Percentiles rank a stretch among this genome's conserved stretches.
phyloP scores from a whole-genome alignment of 768 basidiomycete genomes.

The Crassisporium funariophilum region DNA sequence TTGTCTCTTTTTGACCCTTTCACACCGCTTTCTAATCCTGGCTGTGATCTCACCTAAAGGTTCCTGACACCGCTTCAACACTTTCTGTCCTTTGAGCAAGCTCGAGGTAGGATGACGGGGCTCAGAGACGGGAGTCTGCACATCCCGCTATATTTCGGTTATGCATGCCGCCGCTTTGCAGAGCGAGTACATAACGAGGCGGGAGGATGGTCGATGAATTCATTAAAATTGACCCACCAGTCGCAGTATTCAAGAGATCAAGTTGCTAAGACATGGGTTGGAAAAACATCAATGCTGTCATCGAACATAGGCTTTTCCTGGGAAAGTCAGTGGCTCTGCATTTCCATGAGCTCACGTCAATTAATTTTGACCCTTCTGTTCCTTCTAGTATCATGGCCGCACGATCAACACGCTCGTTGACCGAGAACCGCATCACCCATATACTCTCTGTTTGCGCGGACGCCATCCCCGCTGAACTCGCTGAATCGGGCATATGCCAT shows the following conservation, averaged over 20 bases:
- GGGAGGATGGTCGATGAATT: slow-evolving; percentile 5
- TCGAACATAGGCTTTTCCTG: slow-evolving; percentile 66
- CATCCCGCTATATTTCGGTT: slow-evolving; percentile 23
- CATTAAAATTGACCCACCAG: slow-evolving; percentile 18
- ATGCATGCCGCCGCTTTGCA: slow-evolving; percentile 14
- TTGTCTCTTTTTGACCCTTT: too few relatives aligned
- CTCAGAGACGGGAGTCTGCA: slow-evolving; percentile 25
- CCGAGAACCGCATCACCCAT: slow-evolving; percentile 77
- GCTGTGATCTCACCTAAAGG: slow-evolving; percentile 20
- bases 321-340: slow-evolving; percentile 62
- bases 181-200: slow-evolving; percentile 22
- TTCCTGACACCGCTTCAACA: slow-evolving; percentile 34
- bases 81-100: slow-evolving; percentile 17
- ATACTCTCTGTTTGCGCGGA: slow-evolving; percentile 79
- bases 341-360: slow-evolving; percentile 15
- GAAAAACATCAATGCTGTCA: slow-evolving; percentile 70
- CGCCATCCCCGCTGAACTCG: slow-evolving; percentile 67
- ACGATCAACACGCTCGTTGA: slow-evolving; percentile 67
- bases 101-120: slow-evolving; percentile 24
- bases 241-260: slow-evolving; percentile 15
- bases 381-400: slow-evolving; percentile 64
- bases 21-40: too few relatives aligned
- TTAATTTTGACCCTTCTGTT: slow-evolving; percentile 21
- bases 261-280: slow-evolving; percentile 46
- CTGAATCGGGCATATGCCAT: slow-evolving; percentile 69